These are phyloP conservation scores for Cryptococcus deneoformans DNA, from an alignment of 1,284 basidiomycete genomes.

Conservation along the genomic window DNA sequence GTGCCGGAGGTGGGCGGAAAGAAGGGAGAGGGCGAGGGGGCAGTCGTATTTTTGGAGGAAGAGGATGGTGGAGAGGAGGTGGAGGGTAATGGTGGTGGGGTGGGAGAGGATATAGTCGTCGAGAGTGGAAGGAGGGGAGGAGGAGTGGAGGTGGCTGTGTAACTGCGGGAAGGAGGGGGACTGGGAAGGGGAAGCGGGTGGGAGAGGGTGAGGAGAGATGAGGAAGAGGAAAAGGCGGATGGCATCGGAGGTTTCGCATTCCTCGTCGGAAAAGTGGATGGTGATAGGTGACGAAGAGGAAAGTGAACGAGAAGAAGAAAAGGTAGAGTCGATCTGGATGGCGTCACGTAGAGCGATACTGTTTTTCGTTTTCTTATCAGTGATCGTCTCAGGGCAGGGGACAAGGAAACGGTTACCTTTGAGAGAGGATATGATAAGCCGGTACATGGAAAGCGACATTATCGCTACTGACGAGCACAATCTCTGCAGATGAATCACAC, in stretches of 20 bases:
- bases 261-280: constrained; percentile 6
- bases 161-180: too few species aligned
- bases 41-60: constrained; percentile 1
- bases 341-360: background rate
- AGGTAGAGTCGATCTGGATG: background rate
- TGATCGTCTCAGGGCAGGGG: background rate
- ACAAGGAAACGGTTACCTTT: constrained; percentile 2
- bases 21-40: background rate
- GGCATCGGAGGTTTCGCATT: constrained; percentile 8
- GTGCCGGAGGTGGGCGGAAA: too few species aligned
- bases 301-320: background rate
- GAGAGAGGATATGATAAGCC: constrained; percentile 4
- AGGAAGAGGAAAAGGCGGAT: constrained; percentile 30
- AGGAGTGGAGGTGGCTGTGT: too few species aligned
- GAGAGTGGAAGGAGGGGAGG: constrained; percentile 16
- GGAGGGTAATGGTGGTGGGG: too few species aligned
- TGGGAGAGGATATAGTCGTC: too few species aligned
- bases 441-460: constrained; percentile 7
- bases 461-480: constrained; percentile 12
- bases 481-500: constrained; percentile 7
- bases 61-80: background rate
- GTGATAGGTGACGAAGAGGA: background rate
- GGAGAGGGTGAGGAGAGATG: constrained; percentile 1
- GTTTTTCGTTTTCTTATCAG: background rate
- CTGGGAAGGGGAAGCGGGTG: constrained; percentile 33